These are phyloP conservation scores for Aureobasidium melanogenum DNA, from an alignment of 2,329 filamentous ascomycete species.

Conservation along the genomic window DNA sequence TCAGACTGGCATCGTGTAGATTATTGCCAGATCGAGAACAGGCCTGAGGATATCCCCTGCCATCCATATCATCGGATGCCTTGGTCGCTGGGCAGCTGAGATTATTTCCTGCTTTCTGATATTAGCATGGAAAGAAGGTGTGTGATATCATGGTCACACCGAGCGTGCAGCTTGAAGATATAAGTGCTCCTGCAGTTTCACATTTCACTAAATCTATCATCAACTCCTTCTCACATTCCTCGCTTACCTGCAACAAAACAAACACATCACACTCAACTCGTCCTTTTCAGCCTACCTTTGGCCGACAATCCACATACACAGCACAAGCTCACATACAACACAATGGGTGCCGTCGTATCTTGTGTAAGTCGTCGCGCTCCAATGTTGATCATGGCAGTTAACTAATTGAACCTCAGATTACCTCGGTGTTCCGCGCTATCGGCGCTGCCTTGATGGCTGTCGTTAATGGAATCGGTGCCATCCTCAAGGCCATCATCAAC, in stretches of 20 bases:
- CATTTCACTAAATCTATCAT: background rate
- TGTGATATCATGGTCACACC: conserved; percentile 7
- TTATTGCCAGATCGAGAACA: background rate
- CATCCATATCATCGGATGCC: background rate
- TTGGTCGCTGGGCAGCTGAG: conserved; percentile 4
- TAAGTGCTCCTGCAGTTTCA: conserved; percentile 9
- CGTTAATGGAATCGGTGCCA: conserved; percentile 37
- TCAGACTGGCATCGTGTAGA: background rate
- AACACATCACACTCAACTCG: background rate
- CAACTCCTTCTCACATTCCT: conserved; percentile 6
- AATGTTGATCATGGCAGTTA: background rate
- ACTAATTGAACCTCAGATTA: conserved; percentile 28
- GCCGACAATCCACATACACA: background rate
- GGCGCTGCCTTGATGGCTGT: conserved; percentile 39
- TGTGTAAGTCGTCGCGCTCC: conserved; percentile 53
- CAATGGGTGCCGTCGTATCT: conserved; percentile 76
- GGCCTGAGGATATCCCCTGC: background rate
- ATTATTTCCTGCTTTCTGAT: background rate
- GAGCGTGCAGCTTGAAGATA: background rate
- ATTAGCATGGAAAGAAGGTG: background rate
- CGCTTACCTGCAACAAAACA: background rate
- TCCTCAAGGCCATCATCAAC: conserved; percentile 37
- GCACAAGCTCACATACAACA: conserved; percentile 1
- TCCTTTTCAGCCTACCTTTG: background rate
- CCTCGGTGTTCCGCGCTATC: conserved; percentile 38